Percentiles rank a stretch among this genome's conserved stretches.
phyloP scores from a whole-genome alignment of 768 basidiomycete genomes.

The Psilocybe sp. region DNA sequence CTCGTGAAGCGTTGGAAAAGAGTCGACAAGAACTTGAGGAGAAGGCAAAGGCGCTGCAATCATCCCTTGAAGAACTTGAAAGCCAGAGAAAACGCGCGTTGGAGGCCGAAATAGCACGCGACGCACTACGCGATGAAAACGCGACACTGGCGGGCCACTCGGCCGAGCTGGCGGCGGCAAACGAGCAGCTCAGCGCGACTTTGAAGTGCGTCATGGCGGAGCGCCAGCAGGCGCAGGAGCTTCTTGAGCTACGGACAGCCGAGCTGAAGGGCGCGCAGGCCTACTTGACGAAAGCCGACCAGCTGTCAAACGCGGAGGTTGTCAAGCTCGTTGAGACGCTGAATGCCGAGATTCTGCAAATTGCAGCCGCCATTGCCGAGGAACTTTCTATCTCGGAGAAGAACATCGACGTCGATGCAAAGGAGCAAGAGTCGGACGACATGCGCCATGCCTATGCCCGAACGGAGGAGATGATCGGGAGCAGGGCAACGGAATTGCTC shows the following conservation, averaged over 20 bases:
- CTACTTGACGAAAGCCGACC: slow-evolving; percentile 45
- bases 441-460: slow-evolving; percentile 23
- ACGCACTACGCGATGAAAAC: slow-evolving; percentile 15
- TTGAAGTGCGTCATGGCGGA: slow-evolving; percentile 16
- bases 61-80: slow-evolving; percentile 15
- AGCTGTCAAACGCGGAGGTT: slow-evolving; percentile 47
- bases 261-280: slow-evolving; percentile 50
- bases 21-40: slow-evolving; percentile 13
- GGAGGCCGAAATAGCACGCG: slow-evolving; percentile 18
- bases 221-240: slow-evolving; percentile 20
- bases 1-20: not conserved
- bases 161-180: slow-evolving; percentile 15
- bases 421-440: slow-evolving; percentile 22
- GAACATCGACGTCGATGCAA: slow-evolving; percentile 11
- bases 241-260: slow-evolving; percentile 38
- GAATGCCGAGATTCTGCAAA: slow-evolving; percentile 51
- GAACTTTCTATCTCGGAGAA: slow-evolving; percentile 28
- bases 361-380: slow-evolving; percentile 48
- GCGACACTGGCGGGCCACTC: slow-evolving; percentile 14
- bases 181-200: slow-evolving; percentile 16
- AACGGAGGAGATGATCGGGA: slow-evolving; percentile 30
- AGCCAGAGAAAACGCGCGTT: slow-evolving; percentile 9
- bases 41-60: slow-evolving; percentile 15
- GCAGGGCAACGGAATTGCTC: slow-evolving; percentile 37
- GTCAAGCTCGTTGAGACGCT: slow-evolving; percentile 41